Evolutionary conservation across 768 basidiomycete genomes (phyloP), one percentile per base, ranked within the genome.

Genomic region (Tephrocybe sp.): DNA sequence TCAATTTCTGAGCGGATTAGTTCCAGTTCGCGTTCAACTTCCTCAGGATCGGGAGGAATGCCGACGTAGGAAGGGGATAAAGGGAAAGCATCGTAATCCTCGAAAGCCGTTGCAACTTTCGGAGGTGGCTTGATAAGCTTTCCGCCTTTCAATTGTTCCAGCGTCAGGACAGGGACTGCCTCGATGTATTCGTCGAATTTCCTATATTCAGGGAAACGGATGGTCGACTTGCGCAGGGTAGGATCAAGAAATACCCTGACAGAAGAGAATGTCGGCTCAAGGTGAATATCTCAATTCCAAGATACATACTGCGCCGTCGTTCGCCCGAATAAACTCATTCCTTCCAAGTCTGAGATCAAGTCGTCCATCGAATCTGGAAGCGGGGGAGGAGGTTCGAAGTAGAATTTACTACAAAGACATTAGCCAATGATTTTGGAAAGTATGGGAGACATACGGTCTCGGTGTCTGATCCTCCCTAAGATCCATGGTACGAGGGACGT

Each of bases 291-390:
- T 41, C 22, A 33, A 30, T 9, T 7, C 9, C 16, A 12, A 19
- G 30, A 11, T 22, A 23, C 50, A 22, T 51, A 51, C 50, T 51
- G 39, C 41, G n/a, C 50, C 27, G 45, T 51, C 30, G 39, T 45
- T 22, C 50, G 43, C 3, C 44, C 23, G 23, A 51, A 46, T n/a
- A 51, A 24, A 46, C 44, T 51, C 23, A 34, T 21, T 8, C 23
- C 24, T 21, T 41, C 50, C 16, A 51, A 27, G 15, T 11, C 39
- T n/a, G 31, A 4, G 8, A 27, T 41, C 22, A 51, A 13, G 23
- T 10, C 27, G 30, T 44, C 49, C 27, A 45, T 29, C 42, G 11
- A 2, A 24, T 29, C 16, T 15, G 34, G 22, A 22, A 22, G 36
- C 29, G 25, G 36, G 19, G 27, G 27, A 11, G 33, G 33, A 34